Base-by-base conservation (phyloP, 352 stramenopile genomes). In the Phytophthora syringae region DNA sequence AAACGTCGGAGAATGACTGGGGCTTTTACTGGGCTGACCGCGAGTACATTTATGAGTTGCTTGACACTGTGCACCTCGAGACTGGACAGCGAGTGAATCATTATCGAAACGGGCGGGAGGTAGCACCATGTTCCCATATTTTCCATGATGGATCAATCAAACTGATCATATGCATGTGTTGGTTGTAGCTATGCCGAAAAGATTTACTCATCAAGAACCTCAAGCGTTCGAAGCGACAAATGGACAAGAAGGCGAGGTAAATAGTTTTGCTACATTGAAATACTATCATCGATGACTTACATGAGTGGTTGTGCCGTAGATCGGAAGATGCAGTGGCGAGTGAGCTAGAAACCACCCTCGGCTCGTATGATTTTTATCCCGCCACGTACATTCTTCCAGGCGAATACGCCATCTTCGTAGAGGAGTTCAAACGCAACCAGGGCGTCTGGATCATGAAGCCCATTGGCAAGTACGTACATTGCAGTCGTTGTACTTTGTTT, bases 391-490 rank as follows among this genome's bases (percentile, higher is more conserved):
- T 98, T 50, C 77, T 98, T n/a, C 94, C 94, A 3, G 82, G 89
- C 3, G 93, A 98, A 49, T 98, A 98, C 63, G 88, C 87, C 18
- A 90, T 98, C 67, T 98, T 98, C 64, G 89, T 98, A 1, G 93
- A 98, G 75, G 92, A 98, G 52, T 98, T 97, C 53, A 98, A 98
- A 59, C 78, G 90, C 16, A 90, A 80, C 52, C 82, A 93, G 37
- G 94, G 93, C 30, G 84, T 98, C 2, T 98, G 95, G 95, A 98
- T 98, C 70, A 98, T 98, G 95, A 98, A 98, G 68, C 95, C 95
- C 9, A 97, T 97, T 21, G 94, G 95, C 42, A 96, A 92, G 79
- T 93, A 67, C 42, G 82, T 82, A 28, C 16, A 22, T 15, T 22
- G 5, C 24, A 10, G 22, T 60, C 21, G 27, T 40, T 3, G 7